These are phyloP conservation scores for Cordyceps cateniannulata DNA, from an alignment of 2,329 filamentous ascomycete species.

Conservation along the genomic window DNA sequence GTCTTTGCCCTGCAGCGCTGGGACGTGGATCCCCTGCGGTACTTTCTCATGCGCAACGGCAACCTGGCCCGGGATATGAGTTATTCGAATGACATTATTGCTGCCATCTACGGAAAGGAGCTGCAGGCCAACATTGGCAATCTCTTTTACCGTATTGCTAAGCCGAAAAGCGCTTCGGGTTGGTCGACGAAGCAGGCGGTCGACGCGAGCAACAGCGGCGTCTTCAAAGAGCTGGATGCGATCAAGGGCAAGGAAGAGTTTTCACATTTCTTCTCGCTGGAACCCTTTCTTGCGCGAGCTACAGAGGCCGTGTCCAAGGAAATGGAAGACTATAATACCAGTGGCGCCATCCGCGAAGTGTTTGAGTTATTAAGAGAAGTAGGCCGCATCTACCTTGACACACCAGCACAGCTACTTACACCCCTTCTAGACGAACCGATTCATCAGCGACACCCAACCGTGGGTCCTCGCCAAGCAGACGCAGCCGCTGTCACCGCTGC, in stretches of 20 bases:
- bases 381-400: constrained; percentile 14
- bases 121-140: constrained; percentile 78
- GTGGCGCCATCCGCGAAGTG: constrained; percentile 57
- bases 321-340: constrained; percentile 60
- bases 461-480: constrained; percentile 53
- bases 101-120: constrained; percentile 70
- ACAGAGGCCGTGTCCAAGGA: constrained; percentile 32
- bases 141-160: constrained; percentile 63
- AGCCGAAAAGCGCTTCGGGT: constrained; percentile 42
- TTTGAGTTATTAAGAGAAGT: constrained; percentile 58
- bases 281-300: constrained; percentile 18
- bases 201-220: constrained; percentile 20
- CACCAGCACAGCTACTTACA: constrained; percentile 14
- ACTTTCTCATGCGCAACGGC: constrained; percentile 78
- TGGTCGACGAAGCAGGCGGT: constrained; percentile 64
- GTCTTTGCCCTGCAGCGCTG: constrained; percentile 87
- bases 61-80: constrained; percentile 71
- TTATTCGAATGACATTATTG: constrained; percentile 75
- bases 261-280: constrained; percentile 21
- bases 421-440: constrained; percentile 31
- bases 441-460: constrained; percentile 55
- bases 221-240: constrained; percentile 16
- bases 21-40: constrained; percentile 81
- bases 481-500: constrained; percentile 26
- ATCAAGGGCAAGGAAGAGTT: neutral